phyloP scores from a whole-genome alignment of 176 grass and related monocot species.

The Aegilops sharonensis region DNA sequence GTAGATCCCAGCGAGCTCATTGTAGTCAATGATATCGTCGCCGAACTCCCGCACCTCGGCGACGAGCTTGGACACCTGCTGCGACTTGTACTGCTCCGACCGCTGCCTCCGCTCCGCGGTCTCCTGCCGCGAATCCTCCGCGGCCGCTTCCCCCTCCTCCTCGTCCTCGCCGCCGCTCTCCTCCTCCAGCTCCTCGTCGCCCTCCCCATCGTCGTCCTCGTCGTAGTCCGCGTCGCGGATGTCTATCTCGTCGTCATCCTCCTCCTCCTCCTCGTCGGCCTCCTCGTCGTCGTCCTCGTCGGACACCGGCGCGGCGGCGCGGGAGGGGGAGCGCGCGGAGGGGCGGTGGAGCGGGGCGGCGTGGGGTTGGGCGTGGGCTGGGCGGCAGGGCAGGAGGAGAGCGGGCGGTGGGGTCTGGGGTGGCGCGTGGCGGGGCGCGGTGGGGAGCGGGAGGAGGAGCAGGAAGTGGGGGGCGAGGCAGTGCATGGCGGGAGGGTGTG shows the following conservation, averaged over 20 bases:
- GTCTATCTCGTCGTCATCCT: slow-evolving; percentile 44
- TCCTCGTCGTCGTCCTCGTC: slow-evolving; percentile 56
- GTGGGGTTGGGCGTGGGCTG: background rate
- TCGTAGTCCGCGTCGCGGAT: slow-evolving; percentile 37
- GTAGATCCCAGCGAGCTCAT: slow-evolving; percentile 82
- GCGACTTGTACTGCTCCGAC: slow-evolving; percentile 68
- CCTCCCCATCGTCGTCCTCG: slow-evolving; percentile 35
- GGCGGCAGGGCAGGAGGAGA: slow-evolving; percentile 1
- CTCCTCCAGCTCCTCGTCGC: slow-evolving; percentile 36
- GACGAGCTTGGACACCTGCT: slow-evolving; percentile 61
- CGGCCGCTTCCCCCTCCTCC: slow-evolving; percentile 8
- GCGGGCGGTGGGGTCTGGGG: background rate
- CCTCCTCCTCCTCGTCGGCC: slow-evolving; percentile 42
- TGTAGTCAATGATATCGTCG: slow-evolving; percentile 73
- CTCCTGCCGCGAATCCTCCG: slow-evolving; percentile 24
- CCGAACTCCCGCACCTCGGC: slow-evolving; percentile 79
- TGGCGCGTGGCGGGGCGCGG: slow-evolving; percentile 36
- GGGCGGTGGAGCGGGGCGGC: slow-evolving; percentile 4
- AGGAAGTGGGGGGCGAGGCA: slow-evolving; percentile 45
- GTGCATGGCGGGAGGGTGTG: slow-evolving; percentile 39
- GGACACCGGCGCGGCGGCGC: slow-evolving; percentile 41
- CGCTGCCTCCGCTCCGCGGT: slow-evolving; percentile 25
- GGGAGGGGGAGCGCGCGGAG: slow-evolving; percentile 40
- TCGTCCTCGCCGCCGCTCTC: slow-evolving; percentile 48
- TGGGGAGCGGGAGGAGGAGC: slow-evolving; percentile 35